phyloP scores from a whole-genome alignment of 2,329 filamentous ascomycete species.

The Emmonsiellopsis sp. region DNA sequence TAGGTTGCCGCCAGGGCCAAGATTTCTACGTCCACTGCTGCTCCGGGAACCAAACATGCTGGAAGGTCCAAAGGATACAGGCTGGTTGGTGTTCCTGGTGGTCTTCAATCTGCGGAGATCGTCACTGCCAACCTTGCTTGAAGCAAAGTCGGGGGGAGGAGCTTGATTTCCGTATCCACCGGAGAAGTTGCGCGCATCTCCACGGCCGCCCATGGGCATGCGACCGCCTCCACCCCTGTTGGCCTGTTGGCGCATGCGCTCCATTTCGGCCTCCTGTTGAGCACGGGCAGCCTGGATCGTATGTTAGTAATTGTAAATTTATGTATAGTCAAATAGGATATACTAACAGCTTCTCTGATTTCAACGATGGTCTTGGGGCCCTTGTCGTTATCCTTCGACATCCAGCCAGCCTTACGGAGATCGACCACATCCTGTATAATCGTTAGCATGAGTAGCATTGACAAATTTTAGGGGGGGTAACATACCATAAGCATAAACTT shows the following conservation, averaged over 20 bases:
- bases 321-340: conserved; percentile 8
- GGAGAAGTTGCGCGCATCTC: conserved; percentile 78
- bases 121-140: conserved; percentile 81
- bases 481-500: conserved; percentile 84
- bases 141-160: conserved; percentile 58
- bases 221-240: conserved; percentile 54
- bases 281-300: conserved; percentile 53
- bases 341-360: conserved; percentile 66
- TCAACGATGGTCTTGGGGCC: conserved; percentile 94
- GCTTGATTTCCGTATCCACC: conserved; percentile 57
- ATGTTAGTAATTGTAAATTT: conserved; percentile 8
- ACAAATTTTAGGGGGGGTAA: background rate
- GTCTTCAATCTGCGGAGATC: conserved; percentile 71
- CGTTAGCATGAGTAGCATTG: conserved; percentile 5
- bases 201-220: conserved; percentile 66
- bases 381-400: conserved; percentile 81
- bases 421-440: conserved; percentile 63
- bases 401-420: conserved; percentile 67
- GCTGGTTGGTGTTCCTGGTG: conserved; percentile 53
- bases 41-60: conserved; percentile 84
- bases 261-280: conserved; percentile 68
- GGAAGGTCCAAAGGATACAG: conserved; percentile 64
- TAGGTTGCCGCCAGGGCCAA: conserved; percentile 65
- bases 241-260: conserved; percentile 43
- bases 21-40: conserved; percentile 65